A percentile compares a stretch with the other conserved stretches of the same genome.
Evolutionary conservation across 148 eudicot genomes (phyloP).

Genomic region (Vaccinium corymbosum): DNA sequence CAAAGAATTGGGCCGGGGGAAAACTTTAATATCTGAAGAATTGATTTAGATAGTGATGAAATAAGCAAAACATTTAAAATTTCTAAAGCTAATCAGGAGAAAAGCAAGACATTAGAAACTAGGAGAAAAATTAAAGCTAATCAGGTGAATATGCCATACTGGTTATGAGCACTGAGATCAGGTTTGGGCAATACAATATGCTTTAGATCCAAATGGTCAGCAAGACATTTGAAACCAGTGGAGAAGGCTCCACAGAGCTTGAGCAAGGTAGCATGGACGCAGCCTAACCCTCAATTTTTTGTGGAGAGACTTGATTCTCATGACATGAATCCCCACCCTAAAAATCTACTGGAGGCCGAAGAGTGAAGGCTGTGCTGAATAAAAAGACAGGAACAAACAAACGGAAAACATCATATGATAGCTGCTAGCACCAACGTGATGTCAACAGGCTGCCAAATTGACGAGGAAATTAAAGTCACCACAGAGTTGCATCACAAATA

Average conservation of each 20-base stretch:
- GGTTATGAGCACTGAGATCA: background rate
- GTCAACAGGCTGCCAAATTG: background rate
- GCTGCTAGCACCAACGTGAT: background rate
- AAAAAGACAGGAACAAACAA: background rate
- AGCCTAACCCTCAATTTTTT: background rate
- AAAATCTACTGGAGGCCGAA: background rate
- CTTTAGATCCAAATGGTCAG: background rate
- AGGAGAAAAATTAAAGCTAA: background rate
- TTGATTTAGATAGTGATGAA: background rate
- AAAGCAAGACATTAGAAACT: too few relatives aligned
- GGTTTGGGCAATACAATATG: background rate
- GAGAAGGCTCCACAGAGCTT: background rate
- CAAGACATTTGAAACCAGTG: background rate
- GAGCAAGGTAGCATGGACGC: background rate
- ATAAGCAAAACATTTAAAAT: background rate
- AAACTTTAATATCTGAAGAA: background rate
- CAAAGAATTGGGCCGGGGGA: background rate
- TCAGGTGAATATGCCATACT: background rate
- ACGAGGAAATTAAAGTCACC: background rate
- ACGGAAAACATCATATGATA: background rate
- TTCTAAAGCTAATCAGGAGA: background rate
- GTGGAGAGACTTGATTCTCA: background rate
- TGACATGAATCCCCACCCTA: background rate
- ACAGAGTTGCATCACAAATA: background rate
- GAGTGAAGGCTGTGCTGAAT: background rate